These are phyloP conservation scores for Taiozyma sp. DNA, from an alignment of 1,139 yeast species.

Conservation along the genomic window DNA sequence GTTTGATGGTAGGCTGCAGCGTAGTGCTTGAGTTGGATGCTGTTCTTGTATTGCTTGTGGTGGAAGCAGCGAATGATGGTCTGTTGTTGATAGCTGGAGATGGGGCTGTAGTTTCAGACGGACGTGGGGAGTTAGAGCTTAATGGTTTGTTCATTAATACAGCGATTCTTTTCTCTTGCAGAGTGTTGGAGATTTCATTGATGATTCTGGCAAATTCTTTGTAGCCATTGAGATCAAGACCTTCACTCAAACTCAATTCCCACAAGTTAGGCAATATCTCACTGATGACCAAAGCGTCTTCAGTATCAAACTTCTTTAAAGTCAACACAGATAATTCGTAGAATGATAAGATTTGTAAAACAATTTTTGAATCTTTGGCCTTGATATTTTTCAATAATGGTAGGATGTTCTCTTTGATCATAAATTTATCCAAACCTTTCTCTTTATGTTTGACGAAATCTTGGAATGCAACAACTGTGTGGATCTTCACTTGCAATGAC, in stretches of 20 bases:
- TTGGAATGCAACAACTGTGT: conserved; percentile 63
- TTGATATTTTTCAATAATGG: conserved; percentile 74
- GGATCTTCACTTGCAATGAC: conserved; percentile 68
- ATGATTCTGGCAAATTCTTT: conserved; percentile 31
- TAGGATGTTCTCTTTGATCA: conserved; percentile 70
- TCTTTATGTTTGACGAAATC: conserved; percentile 41
- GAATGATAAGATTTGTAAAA: conserved; percentile 49
- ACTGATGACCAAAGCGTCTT: conserved; percentile 2
- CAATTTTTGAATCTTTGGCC: conserved; percentile 69
- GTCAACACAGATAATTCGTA: conserved; percentile 26
- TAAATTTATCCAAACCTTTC: conserved; percentile 64
- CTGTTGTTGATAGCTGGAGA: conserved; percentile 9
- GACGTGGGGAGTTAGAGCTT: conserved; percentile 7
- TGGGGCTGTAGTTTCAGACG: background rate
- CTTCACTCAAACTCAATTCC: conserved; percentile 4
- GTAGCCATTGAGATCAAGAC: conserved; percentile 30
- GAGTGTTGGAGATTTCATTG: conserved; percentile 31
- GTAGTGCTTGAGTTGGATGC: background rate
- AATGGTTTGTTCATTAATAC: conserved; percentile 19
- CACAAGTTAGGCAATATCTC: conserved; percentile 8
- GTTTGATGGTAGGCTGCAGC: conserved; percentile 12
- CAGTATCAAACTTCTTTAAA: conserved; percentile 1
- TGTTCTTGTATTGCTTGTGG: background rate
- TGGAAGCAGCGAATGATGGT: background rate
- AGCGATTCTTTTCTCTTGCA: conserved; percentile 32